phyloP scores from a whole-genome alignment of 805 yeast genomes.

The Yarrowia bubula region DNA sequence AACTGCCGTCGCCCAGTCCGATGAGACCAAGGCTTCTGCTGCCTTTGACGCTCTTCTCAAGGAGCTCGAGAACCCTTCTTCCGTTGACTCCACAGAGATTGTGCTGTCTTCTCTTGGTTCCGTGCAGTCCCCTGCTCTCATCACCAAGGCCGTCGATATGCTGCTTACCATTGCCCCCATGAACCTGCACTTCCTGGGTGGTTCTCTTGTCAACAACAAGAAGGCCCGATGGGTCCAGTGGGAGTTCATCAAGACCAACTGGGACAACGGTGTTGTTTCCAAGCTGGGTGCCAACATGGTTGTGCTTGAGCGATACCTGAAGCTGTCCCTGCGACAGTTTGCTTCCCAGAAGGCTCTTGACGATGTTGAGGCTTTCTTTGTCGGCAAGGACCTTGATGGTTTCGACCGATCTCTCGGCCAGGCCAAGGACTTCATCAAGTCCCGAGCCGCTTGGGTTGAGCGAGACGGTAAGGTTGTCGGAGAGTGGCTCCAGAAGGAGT shows the following conservation, averaged over 20 bases:
- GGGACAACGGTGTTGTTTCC: constrained; percentile 44
- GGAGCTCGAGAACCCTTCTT: constrained; percentile 51
- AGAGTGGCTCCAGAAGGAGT: constrained; percentile 33
- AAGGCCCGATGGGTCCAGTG: constrained; percentile 47
- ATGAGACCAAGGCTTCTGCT: constrained; percentile 40
- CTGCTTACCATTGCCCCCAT: constrained; percentile 48
- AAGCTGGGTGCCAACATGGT: constrained; percentile 52
- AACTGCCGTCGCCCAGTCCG: constrained; percentile 44
- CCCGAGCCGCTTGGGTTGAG: constrained; percentile 51
- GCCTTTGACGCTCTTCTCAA: constrained; percentile 45
- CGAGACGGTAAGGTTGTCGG: constrained; percentile 45
- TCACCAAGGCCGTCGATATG: constrained; percentile 44
- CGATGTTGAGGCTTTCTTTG: constrained; percentile 48
- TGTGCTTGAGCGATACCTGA: constrained; percentile 49
- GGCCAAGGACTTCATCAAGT: constrained; percentile 54
- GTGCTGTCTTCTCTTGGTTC: constrained; percentile 57
- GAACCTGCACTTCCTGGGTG: constrained; percentile 56
- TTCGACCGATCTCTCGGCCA: constrained; percentile 59
- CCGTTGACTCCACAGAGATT: constrained; percentile 57
- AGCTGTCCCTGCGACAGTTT: constrained; percentile 40
- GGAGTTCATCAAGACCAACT: constrained; percentile 51
- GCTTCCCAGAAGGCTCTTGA: constrained; percentile 41
- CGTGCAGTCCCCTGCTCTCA: constrained; percentile 41
- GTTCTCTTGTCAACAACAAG: constrained; percentile 49
- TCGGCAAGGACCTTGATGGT: constrained; percentile 48